These are phyloP conservation scores for Paramecium biaurelia DNA, from an alignment of 73 alveolate species.

Conservation along the genomic window DNA sequence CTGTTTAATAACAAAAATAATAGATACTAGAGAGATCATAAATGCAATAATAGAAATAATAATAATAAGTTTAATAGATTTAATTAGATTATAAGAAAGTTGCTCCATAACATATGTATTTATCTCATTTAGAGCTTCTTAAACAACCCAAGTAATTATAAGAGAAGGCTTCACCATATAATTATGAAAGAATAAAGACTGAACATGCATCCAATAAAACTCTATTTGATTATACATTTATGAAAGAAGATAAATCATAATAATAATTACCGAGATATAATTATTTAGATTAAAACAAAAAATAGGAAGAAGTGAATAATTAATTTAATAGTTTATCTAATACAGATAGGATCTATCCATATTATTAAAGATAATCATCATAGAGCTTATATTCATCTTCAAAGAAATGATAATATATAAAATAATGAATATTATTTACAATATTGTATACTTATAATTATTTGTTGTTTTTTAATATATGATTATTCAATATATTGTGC, in stretches of 20 bases:
- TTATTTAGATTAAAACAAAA: background rate
- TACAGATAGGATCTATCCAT: background rate
- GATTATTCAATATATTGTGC: conserved; percentile 11
- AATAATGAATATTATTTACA: background rate
- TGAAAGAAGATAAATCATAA: background rate
- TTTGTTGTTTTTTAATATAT: background rate
- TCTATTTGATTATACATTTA: background rate
- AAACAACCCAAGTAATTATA: background rate
- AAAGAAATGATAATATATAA: background rate
- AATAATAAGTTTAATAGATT: background rate
- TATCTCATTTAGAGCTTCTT: background rate
- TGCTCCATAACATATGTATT: background rate
- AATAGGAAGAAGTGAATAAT: background rate
- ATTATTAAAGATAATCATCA: background rate
- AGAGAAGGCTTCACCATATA: background rate
- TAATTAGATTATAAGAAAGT: background rate
- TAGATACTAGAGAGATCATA: background rate
- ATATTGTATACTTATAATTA: background rate
- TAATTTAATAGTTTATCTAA: background rate
- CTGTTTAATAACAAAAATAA: background rate
- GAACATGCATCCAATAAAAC: background rate
- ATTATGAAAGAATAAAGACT: background rate
- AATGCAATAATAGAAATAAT: background rate
- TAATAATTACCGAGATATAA: background rate
- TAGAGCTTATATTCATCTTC: background rate